These are phyloP conservation scores for Fusarium marasasianum DNA, from an alignment of 2,329 filamentous ascomycete species.

Conservation along the genomic window DNA sequence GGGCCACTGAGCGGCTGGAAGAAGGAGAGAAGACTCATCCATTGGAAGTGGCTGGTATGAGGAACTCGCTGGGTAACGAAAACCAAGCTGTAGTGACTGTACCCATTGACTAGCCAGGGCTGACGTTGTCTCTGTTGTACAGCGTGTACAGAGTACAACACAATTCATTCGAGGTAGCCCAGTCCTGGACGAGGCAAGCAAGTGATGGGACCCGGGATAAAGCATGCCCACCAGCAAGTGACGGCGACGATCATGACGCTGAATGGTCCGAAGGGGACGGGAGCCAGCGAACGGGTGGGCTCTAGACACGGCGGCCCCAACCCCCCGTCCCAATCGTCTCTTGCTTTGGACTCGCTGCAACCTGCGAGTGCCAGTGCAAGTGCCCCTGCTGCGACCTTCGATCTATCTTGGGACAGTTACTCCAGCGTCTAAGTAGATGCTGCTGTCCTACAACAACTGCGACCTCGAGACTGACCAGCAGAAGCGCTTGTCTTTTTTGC, in stretches of 20 bases:
- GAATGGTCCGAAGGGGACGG: conserved; percentile 29
- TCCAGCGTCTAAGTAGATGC: conserved; percentile 28
- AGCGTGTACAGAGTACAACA: conserved; percentile 15
- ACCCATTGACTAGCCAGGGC: conserved; percentile 3
- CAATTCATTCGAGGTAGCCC: conserved; percentile 6
- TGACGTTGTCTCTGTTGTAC: conserved; percentile 27
- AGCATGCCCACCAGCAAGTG: conserved; percentile 30
- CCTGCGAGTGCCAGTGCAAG: conserved; percentile 6
- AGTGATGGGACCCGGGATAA: conserved; percentile 30
- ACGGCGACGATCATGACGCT: conserved; percentile 41
- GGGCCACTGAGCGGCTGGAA: conserved; percentile 27
- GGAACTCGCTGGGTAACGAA: not conserved
- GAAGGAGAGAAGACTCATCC: not conserved
- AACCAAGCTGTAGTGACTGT: not conserved
- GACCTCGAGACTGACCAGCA: conserved; percentile 33
- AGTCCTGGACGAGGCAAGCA: conserved; percentile 19
- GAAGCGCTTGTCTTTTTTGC: conserved; percentile 19
- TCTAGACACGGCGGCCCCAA: conserved; percentile 32
- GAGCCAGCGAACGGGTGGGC: conserved; percentile 43
- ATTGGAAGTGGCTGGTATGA: conserved; percentile 8
- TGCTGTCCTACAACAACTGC: conserved; percentile 17
- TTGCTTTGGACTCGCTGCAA: conserved; percentile 20
- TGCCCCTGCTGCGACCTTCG: conserved; percentile 10
- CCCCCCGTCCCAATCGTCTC: conserved; percentile 17
- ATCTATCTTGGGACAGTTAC: conserved; percentile 15